phyloP scores from a whole-genome alignment of 331 rosid genomes.

The Phaseolus coccineus region DNA sequence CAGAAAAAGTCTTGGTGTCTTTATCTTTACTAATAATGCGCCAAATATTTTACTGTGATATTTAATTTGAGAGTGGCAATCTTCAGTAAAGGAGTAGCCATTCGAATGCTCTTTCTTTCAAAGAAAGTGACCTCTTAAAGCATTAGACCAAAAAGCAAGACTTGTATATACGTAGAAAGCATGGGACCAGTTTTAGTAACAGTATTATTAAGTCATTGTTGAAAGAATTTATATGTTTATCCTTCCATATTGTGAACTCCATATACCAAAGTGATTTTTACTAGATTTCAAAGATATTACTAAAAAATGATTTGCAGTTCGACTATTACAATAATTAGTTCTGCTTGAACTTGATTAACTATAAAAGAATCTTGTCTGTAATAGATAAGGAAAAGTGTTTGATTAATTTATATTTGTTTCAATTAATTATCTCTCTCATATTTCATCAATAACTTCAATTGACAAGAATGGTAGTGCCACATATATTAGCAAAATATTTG shows the following conservation, averaged over 20 bases:
- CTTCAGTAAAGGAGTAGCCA: constrained; percentile 9
- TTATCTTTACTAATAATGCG: constrained; percentile 34
- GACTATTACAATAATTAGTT: background rate
- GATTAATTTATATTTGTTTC: background rate
- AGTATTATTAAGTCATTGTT: background rate
- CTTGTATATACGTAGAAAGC: background rate
- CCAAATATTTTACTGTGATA: constrained; percentile 31
- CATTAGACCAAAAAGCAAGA: constrained; percentile 28
- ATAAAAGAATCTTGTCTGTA: background rate
- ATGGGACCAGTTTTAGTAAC: background rate
- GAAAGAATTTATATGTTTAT: background rate
- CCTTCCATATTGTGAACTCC: background rate
- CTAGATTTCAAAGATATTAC: background rate
- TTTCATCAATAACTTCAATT: constrained; percentile 2
- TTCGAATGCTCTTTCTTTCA: background rate
- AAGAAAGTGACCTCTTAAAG: background rate
- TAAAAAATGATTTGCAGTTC: background rate
- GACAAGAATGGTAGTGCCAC: constrained; percentile 6
- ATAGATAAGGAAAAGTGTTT: background rate
- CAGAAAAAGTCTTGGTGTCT: constrained; percentile 30
- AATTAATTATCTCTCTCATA: constrained; percentile 4
- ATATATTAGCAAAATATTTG: background rate
- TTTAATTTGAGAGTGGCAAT: constrained; percentile 34
- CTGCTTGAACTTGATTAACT: background rate
- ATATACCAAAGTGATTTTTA: background rate